Evolutionary conservation across 73 alveolate species (phyloP), one percentile per base, ranked within the genome.

Genomic region (Paramecium sexaurelia): DNA sequence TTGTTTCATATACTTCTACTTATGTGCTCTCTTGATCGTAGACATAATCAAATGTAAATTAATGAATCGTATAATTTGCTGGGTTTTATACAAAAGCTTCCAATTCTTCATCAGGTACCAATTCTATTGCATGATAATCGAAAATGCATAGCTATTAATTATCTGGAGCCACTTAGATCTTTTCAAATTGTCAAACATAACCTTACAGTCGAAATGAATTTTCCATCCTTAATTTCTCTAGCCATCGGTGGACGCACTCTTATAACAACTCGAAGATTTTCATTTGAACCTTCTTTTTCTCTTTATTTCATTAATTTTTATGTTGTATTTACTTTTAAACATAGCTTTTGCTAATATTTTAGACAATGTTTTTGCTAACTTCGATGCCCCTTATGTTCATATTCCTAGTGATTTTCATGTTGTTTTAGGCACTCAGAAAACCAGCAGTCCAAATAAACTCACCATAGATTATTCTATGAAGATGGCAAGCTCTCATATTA

Each of bases 211-310:
- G 97, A 96, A 55, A 96, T 94, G 37, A 95, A 96, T 9, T 95
- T 71, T 17, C 87, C 82, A 39, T 93, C 93, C 36, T 95, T 96
- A 66, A 85, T 93, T 78, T 96, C 98, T 75, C 98, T 56, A 57
- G 96, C 92, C 69, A 96, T 55, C 0, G 98, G 98, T 8, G 98
- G 98, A 40, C 98, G 92, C 5, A 95, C 92, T 85, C 98, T 84
- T 33, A 96, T 95, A 27, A 84, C 96, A 2, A 96, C 99, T 85
- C 94, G 93, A 47, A 96, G 92, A 78, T 94, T 94, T 61, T 95
- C 98, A 68, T 87, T 87, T 2, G 88, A 26, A 17, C 85, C 55
- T 33, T 68, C 85, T 68, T 56, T 56, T 22, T 56, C 37, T 27
- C 10, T 45, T 22, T 45, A 45, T 45, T 45, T 45, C 57, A 45